Conservation (phyloP, 495 filamentous ascomycete species). For the Aspergillus sparsus region DNA sequence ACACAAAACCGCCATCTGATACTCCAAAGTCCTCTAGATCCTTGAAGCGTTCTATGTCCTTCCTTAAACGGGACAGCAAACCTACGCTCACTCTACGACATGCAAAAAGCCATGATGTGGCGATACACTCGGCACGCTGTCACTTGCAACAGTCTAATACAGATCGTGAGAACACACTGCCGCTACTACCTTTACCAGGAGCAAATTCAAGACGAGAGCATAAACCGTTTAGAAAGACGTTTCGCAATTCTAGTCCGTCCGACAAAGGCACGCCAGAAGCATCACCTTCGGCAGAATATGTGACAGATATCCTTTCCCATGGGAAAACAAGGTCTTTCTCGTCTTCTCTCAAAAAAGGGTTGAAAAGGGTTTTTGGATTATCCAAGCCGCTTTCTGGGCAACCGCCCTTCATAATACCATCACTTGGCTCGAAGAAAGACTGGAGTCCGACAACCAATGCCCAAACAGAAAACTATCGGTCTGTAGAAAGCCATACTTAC, state of each 20-base stretch:
- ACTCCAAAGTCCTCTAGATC: constrained; percentile 30
- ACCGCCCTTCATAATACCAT: constrained; percentile 51
- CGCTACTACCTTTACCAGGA: constrained; percentile 49
- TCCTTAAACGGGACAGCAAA: constrained; percentile 49
- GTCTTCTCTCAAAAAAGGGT: constrained; percentile 57
- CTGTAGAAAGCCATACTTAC: not conserved
- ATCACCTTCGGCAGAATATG: constrained; percentile 23
- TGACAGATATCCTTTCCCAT: constrained; percentile 44
- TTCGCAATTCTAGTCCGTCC: constrained; percentile 51
- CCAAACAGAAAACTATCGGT: constrained; percentile 3
- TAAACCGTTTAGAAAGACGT: constrained; percentile 60
- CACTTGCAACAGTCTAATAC: constrained; percentile 43
- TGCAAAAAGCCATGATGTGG: constrained; percentile 46
- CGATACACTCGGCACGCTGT: constrained; percentile 49
- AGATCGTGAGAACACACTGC: constrained; percentile 32
- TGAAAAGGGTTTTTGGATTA: constrained; percentile 60
- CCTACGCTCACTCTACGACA: constrained; percentile 29
- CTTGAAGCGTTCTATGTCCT: constrained; percentile 62
- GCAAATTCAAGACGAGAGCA: constrained; percentile 47
- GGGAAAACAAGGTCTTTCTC: constrained; percentile 61
- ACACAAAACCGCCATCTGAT: constrained; percentile 9
- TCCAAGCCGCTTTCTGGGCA: constrained; percentile 43
- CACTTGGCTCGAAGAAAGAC: constrained; percentile 40
- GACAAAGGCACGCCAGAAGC: constrained; percentile 29
- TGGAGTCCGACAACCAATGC: not conserved